Conservation (phyloP, 2,329 filamentous ascomycete species). For the Phaeophleospora eucalypticola region DNA sequence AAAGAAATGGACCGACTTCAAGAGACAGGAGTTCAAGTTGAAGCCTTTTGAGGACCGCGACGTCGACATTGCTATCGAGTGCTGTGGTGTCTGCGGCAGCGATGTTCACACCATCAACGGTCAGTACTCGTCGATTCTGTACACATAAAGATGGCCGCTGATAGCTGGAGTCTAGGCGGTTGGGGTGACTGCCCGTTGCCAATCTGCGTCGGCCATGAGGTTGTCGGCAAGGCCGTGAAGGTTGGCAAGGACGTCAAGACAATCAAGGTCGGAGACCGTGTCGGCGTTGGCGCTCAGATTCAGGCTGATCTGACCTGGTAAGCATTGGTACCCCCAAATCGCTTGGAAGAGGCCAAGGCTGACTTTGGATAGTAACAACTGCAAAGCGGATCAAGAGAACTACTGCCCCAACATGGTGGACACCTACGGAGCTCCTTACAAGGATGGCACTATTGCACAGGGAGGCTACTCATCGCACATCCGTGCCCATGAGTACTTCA, state of each 20-base stretch:
- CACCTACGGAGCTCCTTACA: conserved; percentile 49
- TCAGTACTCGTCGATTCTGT: too few relatives aligned
- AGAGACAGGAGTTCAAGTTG: conserved; percentile 61
- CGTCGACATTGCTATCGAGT: conserved; percentile 81
- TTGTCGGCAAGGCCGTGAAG: conserved; percentile 48
- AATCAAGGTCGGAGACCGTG: conserved; percentile 43
- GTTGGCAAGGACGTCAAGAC: conserved; percentile 49
- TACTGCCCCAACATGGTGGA: conserved; percentile 50
- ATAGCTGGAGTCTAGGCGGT: conserved; percentile 41
- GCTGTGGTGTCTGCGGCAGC: conserved; percentile 57
- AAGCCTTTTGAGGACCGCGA: conserved; percentile 86
- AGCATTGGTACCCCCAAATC: conserved; percentile 10
- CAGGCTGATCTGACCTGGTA: conserved; percentile 46
- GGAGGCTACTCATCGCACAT: conserved; percentile 67
- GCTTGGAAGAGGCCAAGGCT: not conserved
- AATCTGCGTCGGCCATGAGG: conserved; percentile 64
- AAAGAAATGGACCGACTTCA: conserved; percentile 61
- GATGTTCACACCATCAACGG: conserved; percentile 28
- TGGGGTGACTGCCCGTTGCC: conserved; percentile 63
- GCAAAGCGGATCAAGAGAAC: conserved; percentile 52
- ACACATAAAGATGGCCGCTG: too few relatives aligned
- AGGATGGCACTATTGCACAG: conserved; percentile 59
- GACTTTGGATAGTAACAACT: conserved; percentile 31
- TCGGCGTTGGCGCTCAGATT: conserved; percentile 50
- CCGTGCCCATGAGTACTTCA: conserved; percentile 71